Percentiles rank a stretch among this genome's conserved stretches.
These are phyloP conservation scores for Xylaria castorea DNA, from an alignment of 495 filamentous ascomycete genomes.

Conservation along the genomic window DNA sequence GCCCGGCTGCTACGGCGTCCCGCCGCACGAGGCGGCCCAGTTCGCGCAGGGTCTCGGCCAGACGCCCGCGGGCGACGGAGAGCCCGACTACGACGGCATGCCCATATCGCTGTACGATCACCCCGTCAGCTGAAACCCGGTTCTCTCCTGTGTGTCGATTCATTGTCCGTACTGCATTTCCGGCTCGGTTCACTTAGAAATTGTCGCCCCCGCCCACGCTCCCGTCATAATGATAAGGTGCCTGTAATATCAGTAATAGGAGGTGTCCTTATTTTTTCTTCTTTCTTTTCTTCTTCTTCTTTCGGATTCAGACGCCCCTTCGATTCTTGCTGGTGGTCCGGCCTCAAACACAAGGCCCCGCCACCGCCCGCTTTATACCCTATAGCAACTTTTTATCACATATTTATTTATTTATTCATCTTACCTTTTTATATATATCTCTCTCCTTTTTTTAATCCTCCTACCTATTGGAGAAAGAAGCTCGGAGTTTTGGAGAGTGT, in stretches of 20 bases:
- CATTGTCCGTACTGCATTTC: neutral
- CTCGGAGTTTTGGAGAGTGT: slow-evolving; percentile 2
- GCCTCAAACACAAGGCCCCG: neutral
- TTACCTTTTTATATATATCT: slow-evolving; percentile 7
- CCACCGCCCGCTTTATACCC: slow-evolving; percentile 23
- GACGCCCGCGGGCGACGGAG: neutral
- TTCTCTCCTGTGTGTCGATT: neutral
- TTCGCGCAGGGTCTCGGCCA: slow-evolving; percentile 15
- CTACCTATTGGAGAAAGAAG: neutral
- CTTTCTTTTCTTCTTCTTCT: neutral
- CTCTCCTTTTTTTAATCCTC: slow-evolving; percentile 9
- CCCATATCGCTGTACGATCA: slow-evolving; percentile 21
- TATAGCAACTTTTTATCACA: slow-evolving; percentile 20
- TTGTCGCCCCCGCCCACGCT: neutral
- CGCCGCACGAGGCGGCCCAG: slow-evolving; percentile 16
- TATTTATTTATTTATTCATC: neutral
- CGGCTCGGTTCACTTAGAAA: neutral
- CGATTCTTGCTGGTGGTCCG: slow-evolving; percentile 12
- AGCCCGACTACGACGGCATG: slow-evolving; percentile 30
- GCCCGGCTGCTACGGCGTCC: slow-evolving; percentile 19
- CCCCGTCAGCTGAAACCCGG: neutral
- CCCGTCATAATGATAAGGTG: neutral
- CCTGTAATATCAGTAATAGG: slow-evolving; percentile 17
- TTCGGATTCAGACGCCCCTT: neutral
- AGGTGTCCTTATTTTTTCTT: neutral